These are phyloP conservation scores for Groenewaldozyma sp. DNA, from an alignment of 1,139 yeast genomes.

Conservation along the genomic window DNA sequence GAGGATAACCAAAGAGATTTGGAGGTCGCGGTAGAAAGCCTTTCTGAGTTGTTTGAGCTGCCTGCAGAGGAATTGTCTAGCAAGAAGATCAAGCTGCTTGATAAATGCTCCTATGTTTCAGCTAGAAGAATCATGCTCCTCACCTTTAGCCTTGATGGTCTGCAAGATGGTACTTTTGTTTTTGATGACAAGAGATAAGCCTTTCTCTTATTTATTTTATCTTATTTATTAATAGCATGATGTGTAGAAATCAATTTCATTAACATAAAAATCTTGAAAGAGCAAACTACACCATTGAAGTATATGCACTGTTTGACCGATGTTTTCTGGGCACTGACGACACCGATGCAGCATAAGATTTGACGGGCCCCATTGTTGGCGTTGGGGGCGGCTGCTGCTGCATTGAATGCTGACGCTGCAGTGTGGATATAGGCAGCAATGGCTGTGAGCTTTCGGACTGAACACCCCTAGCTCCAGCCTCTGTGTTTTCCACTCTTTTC, in stretches of 20 bases:
- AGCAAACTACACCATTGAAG: background rate
- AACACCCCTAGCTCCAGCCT: background rate
- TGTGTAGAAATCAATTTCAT: no score
- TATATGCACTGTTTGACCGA: background rate
- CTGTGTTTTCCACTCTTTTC: constrained; percentile 7
- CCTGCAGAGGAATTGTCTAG: constrained; percentile 27
- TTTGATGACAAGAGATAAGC: background rate
- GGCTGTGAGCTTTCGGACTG: constrained; percentile 2
- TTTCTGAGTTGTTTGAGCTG: constrained; percentile 55
- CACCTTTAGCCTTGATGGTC: constrained; percentile 29
- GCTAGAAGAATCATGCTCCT: constrained; percentile 28
- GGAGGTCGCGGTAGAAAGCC: constrained; percentile 65
- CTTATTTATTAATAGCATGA: no score
- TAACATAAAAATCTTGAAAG: background rate
- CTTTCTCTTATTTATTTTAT: background rate
- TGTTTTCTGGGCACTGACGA: constrained; percentile 7
- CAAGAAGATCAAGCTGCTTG: constrained; percentile 27
- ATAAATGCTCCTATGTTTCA: constrained; percentile 31
- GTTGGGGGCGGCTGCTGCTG: no score
- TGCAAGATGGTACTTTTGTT: constrained; percentile 24
- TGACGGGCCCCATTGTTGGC: no score
- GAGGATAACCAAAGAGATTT: constrained; percentile 69
- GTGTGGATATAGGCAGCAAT: no score
- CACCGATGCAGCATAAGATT: constrained; percentile 15
- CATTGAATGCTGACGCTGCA: no score